A percentile compares a stretch with the other conserved stretches of the same genome.
phyloP scores from a whole-genome alignment of 2,329 filamentous ascomycete species.

The Scolecobasidium constrictum region DNA sequence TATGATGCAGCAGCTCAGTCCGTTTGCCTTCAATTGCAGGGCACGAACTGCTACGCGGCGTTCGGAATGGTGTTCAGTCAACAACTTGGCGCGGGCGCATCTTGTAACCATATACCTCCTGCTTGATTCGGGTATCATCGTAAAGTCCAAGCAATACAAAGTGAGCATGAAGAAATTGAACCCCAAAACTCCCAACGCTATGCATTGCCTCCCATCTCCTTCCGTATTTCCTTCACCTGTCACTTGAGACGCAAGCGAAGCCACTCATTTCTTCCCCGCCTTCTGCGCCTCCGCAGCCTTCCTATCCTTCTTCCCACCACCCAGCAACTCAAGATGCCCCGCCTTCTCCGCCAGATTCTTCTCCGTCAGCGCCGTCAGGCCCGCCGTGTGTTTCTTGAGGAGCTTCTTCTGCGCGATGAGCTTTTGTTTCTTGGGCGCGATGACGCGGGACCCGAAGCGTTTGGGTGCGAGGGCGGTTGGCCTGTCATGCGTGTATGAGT shows the following conservation, averaged over 20 bases:
- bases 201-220: slow-evolving; percentile 4
- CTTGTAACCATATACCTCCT: too few relatives aligned
- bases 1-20: slow-evolving; percentile 14
- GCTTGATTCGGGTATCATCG: too few relatives aligned
- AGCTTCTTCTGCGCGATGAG: slow-evolving; percentile 51
- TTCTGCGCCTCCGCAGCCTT: slow-evolving; percentile 20
- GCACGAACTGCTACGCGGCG: too few relatives aligned
- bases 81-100: too few relatives aligned
- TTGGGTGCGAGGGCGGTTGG: slow-evolving; percentile 26
- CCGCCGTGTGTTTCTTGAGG: slow-evolving; percentile 51
- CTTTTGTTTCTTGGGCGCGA: slow-evolving; percentile 55
- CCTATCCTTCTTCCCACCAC: slow-evolving; percentile 53
- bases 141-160: too few relatives aligned
- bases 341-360: slow-evolving; percentile 53
- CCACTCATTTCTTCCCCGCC: slow-evolving; percentile 8
- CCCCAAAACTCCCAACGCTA: not conserved
- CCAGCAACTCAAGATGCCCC: slow-evolving; percentile 58
- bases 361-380: slow-evolving; percentile 56
- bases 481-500: slow-evolving; percentile 2
- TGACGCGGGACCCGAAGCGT: slow-evolving; percentile 45
- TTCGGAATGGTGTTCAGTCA: too few relatives aligned
- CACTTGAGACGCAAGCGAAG: too few relatives aligned
- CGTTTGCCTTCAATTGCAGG: too few relatives aligned
- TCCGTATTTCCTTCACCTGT: not conserved
- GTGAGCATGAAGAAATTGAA: too few relatives aligned